Conservation (phyloP, 2,329 filamentous ascomycete genomes). For the Cytospora schulzeri region DNA sequence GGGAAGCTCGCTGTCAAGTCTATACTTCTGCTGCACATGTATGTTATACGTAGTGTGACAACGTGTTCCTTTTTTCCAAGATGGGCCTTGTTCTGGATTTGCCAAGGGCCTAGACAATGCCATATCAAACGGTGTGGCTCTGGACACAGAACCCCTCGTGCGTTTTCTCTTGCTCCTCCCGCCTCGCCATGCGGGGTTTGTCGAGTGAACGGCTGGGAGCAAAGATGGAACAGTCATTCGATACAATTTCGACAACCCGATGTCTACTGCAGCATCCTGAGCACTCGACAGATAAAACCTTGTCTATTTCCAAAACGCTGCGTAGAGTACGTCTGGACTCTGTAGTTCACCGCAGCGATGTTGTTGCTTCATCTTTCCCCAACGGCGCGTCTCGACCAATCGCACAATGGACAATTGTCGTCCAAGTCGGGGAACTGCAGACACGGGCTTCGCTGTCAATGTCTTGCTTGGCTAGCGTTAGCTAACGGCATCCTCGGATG, state of each 20-base stretch:
- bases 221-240: not conserved
- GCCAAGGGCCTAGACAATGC: not conserved
- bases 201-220: not conserved
- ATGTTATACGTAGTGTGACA: not conserved
- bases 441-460: conserved; percentile 10
- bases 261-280: not conserved
- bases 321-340: not conserved
- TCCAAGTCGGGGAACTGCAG: conserved; percentile 14
- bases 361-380: conserved; percentile 4
- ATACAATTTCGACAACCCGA: not conserved
- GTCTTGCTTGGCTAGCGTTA: conserved; percentile 15
- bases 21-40: not conserved
- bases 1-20: not conserved
- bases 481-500: conserved; percentile 21
- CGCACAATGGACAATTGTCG: not conserved
- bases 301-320: not conserved
- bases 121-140: not conserved
- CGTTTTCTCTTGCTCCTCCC: not conserved
- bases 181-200: not conserved
- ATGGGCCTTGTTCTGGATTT: not conserved
- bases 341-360: not conserved
- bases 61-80: not conserved
- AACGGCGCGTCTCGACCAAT: conserved; percentile 4
- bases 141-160: not conserved
- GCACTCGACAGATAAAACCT: not conserved